Evolutionary conservation across 345 rosid genomes (phyloP), one percentile per base, ranked within the genome.

Genomic region (Camelina hispida): DNA sequence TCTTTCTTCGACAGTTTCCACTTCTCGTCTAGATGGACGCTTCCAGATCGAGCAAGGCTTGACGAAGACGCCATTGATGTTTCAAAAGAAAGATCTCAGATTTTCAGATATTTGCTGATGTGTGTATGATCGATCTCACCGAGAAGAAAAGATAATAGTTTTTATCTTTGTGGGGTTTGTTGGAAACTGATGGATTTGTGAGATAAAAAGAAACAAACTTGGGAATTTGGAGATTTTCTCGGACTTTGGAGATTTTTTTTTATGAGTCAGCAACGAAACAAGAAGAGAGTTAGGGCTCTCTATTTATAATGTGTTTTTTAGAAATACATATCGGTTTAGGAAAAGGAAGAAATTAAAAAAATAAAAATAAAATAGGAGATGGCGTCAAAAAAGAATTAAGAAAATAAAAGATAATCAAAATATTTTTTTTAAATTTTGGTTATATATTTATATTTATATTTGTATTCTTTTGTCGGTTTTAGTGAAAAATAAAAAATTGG

Each of bases 1-100:
- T 89, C 94, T 73, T 83, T 85, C 85, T 84, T 87, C 1, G 91
- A 79, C 0, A 89, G 72, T 73, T 72, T 87, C 94, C 94, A 89
- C 47, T 84, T 87, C 76, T 85, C 91, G 43, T 85, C 84, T 1
- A 87, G 54, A 51, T 79, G 81, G 20, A 85, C 78, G 4, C 85
- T 65, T 66, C 75, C 79, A 1, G 84, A 77, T 51, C 77, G 63
- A 10, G 76, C 61, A 13, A 84, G 17, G 40, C 74, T 23, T 11
- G 78, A 53, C 10, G 78, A 53, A 16, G 80, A 48, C 48, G 87
- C 85, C 93, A 84, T 85, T 58, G 82, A 48, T 57, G 51, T 18
- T 14, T 34, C 5, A 4, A 3, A 47, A 37, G 67, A 7, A 34
- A 61, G 74, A 54, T 68, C 68, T 47, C 32, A 58, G 73, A 9